Conservation (phyloP, 176 grass and related monocot species). For the Triticum urartu region DNA sequence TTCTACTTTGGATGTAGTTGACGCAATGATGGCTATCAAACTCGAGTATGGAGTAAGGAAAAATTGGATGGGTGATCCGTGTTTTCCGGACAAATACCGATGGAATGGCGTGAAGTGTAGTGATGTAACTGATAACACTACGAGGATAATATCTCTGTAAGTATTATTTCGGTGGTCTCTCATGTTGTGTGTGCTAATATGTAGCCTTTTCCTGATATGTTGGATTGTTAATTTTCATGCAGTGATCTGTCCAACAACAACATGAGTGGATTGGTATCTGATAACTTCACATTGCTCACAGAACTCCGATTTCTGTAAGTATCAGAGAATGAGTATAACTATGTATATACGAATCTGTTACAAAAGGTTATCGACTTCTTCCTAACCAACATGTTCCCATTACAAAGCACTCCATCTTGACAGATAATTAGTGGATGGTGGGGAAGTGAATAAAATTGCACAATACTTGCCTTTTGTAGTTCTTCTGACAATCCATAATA, state of each 20-base stretch:
- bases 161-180: background rate
- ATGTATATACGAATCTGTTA: background rate
- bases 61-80: slow-evolving; percentile 71
- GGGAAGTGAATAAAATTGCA: too few species aligned
- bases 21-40: slow-evolving; percentile 50
- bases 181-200: background rate
- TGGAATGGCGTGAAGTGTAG: slow-evolving; percentile 55
- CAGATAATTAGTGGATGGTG: too few species aligned
- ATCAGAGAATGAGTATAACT: background rate
- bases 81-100: slow-evolving; percentile 14
- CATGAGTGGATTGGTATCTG: background rate
- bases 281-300: background rate
- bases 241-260: background rate
- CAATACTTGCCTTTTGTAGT: too few species aligned
- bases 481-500: too few species aligned
- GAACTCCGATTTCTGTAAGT: slow-evolving; percentile 44
- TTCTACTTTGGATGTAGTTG: too few species aligned
- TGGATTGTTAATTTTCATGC: background rate
- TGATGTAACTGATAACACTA: background rate
- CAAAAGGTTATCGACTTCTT: too few species aligned
- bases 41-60: slow-evolving; percentile 34
- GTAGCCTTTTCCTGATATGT: background rate
- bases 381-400: too few species aligned
- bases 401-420: too few species aligned
- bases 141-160: slow-evolving; percentile 45